These are phyloP conservation scores for Leccinum subgranulosum DNA, from an alignment of 768 basidiomycete genomes.

Conservation along the genomic window DNA sequence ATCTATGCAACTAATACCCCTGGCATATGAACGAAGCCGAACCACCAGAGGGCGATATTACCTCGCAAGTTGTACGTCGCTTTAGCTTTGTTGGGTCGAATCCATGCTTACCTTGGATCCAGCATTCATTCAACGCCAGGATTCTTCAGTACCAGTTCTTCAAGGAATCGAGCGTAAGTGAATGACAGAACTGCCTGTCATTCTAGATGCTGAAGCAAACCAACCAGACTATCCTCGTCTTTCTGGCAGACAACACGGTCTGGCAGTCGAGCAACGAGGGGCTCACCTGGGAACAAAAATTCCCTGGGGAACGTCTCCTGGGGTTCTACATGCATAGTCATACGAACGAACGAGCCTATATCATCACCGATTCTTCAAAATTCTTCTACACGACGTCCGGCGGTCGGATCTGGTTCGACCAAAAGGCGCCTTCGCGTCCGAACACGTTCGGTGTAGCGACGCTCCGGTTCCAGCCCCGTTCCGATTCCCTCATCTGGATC, in stretches of 20 bases:
- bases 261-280: conserved; percentile 98
- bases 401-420: conserved; percentile 61
- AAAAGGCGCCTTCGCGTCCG: conserved; percentile 62
- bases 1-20: not conserved
- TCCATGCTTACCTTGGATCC: conserved; percentile 9
- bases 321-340: conserved; percentile 86
- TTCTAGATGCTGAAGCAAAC: not conserved
- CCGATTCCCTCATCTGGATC: conserved; percentile 88
- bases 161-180: conserved; percentile 63
- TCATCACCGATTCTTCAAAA: conserved; percentile 65
- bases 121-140: conserved; percentile 66
- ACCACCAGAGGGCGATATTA: conserved; percentile 73
- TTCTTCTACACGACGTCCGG: conserved; percentile 84
- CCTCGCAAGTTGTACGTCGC: conserved; percentile 65
- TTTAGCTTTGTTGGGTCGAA: not conserved
- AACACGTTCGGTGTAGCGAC: conserved; percentile 76
- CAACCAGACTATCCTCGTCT: conserved; percentile 74
- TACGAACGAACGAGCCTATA: conserved; percentile 78
- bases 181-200: not conserved
- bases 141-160: conserved; percentile 84
- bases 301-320: conserved; percentile 62
- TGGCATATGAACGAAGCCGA: conserved; percentile 46
- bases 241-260: conserved; percentile 69
- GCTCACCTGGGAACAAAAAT: conserved; percentile 78
- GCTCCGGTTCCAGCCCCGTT: conserved; percentile 82